phyloP scores from a whole-genome alignment of 2,329 filamentous ascomycete species.

The Myriosclerotinia curreyana region DNA sequence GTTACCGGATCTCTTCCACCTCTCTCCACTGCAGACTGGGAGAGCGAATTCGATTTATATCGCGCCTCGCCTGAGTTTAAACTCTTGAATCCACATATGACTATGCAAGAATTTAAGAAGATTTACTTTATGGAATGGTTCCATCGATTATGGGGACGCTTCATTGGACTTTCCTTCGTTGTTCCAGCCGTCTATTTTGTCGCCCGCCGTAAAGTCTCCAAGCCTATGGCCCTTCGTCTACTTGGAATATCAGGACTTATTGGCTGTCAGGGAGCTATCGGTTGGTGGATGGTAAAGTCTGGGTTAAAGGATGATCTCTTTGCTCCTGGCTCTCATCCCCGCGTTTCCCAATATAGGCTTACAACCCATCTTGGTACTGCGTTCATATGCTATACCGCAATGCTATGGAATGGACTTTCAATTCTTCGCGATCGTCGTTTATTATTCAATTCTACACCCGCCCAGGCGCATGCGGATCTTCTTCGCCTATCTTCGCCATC shows the following conservation, averaged over 20 bases:
- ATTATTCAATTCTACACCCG: constrained; percentile 64
- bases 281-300: constrained; percentile 99
- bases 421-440: constrained; percentile 71
- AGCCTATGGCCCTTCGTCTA: constrained; percentile 72
- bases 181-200: constrained; percentile 87
- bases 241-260: constrained; percentile 84
- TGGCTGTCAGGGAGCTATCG: constrained; percentile 90
- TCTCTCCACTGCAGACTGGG: constrained; percentile 75
- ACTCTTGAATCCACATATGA: constrained; percentile 90
- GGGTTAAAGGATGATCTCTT: constrained; percentile 95
- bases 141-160: constrained; percentile 88
- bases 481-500: constrained; percentile 61
- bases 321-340: constrained; percentile 81
- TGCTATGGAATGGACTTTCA: constrained; percentile 84
- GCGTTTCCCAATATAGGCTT: constrained; percentile 91
- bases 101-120: constrained; percentile 88
- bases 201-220: constrained; percentile 71
- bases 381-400: constrained; percentile 89
- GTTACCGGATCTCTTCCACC: constrained; percentile 91
- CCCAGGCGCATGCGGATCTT: constrained; percentile 55
- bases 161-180: constrained; percentile 87
- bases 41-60: constrained; percentile 91
- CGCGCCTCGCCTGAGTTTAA: constrained; percentile 88
- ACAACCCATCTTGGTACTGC: constrained; percentile 86
- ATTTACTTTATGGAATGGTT: constrained; percentile 99